Conservation (phyloP, 2,329 filamentous ascomycete genomes). For the Claviceps quebecensis region DNA sequence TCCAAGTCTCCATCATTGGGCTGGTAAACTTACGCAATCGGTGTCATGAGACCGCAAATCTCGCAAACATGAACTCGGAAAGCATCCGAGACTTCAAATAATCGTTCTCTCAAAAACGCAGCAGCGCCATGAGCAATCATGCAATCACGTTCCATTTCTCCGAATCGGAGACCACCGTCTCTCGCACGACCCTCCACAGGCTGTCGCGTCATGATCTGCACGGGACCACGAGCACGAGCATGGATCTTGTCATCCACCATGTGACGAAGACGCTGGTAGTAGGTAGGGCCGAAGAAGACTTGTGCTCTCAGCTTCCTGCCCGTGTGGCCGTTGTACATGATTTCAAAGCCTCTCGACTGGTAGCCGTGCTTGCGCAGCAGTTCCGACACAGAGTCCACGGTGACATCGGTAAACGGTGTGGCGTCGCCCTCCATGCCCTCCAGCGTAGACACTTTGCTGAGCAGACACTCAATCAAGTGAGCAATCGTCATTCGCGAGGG, state of each 20-base stretch:
- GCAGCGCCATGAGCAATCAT: slow-evolving; percentile 99
- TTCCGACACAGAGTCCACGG: slow-evolving; percentile 81
- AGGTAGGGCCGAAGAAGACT: slow-evolving; percentile 93
- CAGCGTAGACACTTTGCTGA: slow-evolving; percentile 88
- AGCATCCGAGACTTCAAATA: slow-evolving; percentile 95
- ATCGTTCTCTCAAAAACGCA: slow-evolving; percentile 88
- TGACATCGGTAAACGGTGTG: slow-evolving; percentile 95
- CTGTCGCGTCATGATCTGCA: slow-evolving; percentile 93
- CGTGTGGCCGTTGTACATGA: slow-evolving; percentile 98
- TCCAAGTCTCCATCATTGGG: neutral
- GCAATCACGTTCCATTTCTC: slow-evolving; percentile 99
- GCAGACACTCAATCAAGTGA: slow-evolving; percentile 96
- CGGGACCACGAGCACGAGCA: slow-evolving; percentile 89
- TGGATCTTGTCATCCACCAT: slow-evolving; percentile 99
- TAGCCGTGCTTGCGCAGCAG: slow-evolving; percentile 82
- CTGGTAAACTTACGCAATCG: slow-evolving; percentile 69
- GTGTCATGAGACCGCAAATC: slow-evolving; percentile 97
- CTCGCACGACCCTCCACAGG: slow-evolving; percentile 96
- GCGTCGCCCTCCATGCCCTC: slow-evolving; percentile 94
- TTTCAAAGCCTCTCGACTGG: slow-evolving; percentile 91
- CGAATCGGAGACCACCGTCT: slow-evolving; percentile 96
- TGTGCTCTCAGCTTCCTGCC: slow-evolving; percentile 86
- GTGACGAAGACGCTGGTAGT: slow-evolving; percentile 95
- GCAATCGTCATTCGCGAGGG: slow-evolving; percentile 99
- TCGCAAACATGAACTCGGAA: slow-evolving; percentile 98